phyloP scores from a whole-genome alignment of 192 early-diverging fungal genomes.

The Podila verticillata region DNA sequence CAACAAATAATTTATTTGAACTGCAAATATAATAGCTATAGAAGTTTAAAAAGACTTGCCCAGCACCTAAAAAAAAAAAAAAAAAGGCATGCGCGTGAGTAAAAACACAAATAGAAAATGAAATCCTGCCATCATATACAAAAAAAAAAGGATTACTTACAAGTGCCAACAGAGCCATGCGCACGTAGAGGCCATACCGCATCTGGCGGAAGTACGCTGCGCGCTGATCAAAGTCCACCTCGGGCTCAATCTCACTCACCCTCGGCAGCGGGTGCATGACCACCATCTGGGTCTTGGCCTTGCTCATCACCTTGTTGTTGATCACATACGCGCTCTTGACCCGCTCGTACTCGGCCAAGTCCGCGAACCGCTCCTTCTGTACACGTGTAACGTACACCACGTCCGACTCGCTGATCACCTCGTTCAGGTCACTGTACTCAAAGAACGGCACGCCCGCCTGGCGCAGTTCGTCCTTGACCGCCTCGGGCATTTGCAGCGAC shows the following conservation, averaged over 20 bases:
- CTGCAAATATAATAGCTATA: too few species aligned
- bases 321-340: slow-evolving; percentile 84
- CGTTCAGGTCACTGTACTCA: slow-evolving; percentile 77
- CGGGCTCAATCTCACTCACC: slow-evolving; percentile 93
- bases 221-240: slow-evolving; percentile 97
- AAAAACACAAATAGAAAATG: too few species aligned
- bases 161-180: slow-evolving; percentile 96
- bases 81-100: too few species aligned
- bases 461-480: slow-evolving; percentile 75
- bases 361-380: slow-evolving; percentile 93
- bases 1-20: too few species aligned
- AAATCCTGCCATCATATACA: too few species aligned
- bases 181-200: slow-evolving; percentile 96
- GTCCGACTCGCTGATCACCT: slow-evolving; percentile 88
- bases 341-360: slow-evolving; percentile 80
- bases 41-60: too few species aligned
- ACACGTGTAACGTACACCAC: slow-evolving; percentile 97
- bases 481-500: slow-evolving; percentile 87
- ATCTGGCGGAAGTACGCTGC: slow-evolving; percentile 99
- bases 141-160: slow-evolving; percentile 44
- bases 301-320: slow-evolving; percentile 85
- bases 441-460: slow-evolving; percentile 54
- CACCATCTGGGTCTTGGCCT: slow-evolving; percentile 96
- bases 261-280: slow-evolving; percentile 98
- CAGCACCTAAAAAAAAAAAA: too few species aligned